Conservation (phyloP, 1,284 basidiomycete genomes). For the Ceratobasidium sp. region DNA sequence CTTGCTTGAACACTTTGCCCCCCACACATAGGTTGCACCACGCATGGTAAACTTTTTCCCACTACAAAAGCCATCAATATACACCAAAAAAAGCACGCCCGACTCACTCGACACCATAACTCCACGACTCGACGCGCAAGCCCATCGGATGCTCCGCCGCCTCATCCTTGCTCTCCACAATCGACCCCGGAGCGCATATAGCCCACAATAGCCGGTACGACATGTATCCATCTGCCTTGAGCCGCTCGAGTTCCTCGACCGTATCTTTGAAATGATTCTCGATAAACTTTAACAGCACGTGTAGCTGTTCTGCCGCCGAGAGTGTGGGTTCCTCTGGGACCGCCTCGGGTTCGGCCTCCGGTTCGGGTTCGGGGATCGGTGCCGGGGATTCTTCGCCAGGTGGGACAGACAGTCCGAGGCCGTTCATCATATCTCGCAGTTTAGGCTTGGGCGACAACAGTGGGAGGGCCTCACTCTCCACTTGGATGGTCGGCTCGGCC, state of each 20-base stretch:
- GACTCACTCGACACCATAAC: slow-evolving; percentile 20
- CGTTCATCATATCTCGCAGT: not conserved
- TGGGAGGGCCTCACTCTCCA: not conserved
- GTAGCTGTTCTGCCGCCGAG: slow-evolving; percentile 21
- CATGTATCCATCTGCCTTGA: slow-evolving; percentile 30
- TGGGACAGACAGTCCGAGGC: no score
- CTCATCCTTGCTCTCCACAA: slow-evolving; percentile 17
- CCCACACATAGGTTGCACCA: slow-evolving; percentile 18
- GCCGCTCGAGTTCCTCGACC: slow-evolving; percentile 20
- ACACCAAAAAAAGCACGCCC: not conserved
- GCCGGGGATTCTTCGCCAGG: not conserved
- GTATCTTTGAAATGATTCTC: slow-evolving; percentile 29
- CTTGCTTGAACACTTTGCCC: slow-evolving; percentile 32
- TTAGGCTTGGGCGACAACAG: not conserved
- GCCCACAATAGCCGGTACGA: slow-evolving; percentile 27
- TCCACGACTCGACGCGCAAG: slow-evolving; percentile 26
- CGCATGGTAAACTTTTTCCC: slow-evolving; percentile 25
- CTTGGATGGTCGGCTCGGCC: slow-evolving; percentile 1
- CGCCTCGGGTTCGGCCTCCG: not conserved
- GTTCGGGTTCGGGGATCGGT: not conserved
- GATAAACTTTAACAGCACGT: slow-evolving; percentile 17
- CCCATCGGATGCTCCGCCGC: slow-evolving; percentile 16
- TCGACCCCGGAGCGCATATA: slow-evolving; percentile 14
- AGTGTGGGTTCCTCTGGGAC: not conserved
- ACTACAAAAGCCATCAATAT: not conserved